These are phyloP conservation scores for Yueomyces sinensis DNA, from an alignment of 805 yeast genomes.

Conservation along the genomic window DNA sequence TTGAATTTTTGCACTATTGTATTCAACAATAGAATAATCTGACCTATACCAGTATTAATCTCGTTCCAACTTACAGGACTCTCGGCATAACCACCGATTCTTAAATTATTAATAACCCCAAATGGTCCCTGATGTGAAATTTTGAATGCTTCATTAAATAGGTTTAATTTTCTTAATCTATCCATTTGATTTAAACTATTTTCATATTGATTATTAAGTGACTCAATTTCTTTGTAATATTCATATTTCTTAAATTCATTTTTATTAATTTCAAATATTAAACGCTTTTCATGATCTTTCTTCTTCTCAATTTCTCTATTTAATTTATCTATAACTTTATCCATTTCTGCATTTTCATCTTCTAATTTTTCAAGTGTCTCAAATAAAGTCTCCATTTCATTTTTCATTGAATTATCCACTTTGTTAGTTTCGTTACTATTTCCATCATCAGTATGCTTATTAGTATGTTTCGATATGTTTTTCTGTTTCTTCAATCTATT, in stretches of 20 bases:
- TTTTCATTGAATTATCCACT: neutral
- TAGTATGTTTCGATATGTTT: constrained; percentile 31
- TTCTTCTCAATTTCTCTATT: constrained; percentile 35
- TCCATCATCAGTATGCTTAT: constrained; percentile 13
- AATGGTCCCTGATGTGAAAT: constrained; percentile 76
- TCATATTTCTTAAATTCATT: constrained; percentile 39
- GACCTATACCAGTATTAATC: constrained; percentile 85
- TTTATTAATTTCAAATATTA: constrained; percentile 34
- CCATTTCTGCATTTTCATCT: constrained; percentile 29
- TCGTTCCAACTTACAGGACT: constrained; percentile 76
- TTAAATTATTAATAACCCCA: constrained; percentile 76
- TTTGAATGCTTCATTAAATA: constrained; percentile 69
- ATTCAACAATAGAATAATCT: constrained; percentile 53
- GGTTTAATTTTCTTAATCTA: constrained; percentile 59
- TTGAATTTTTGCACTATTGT: constrained; percentile 48
- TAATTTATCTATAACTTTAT: constrained; percentile 30
- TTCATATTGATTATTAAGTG: constrained; percentile 50
- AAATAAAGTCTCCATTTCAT: constrained; percentile 10
- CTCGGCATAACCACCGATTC: constrained; percentile 58
- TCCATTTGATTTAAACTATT: constrained; percentile 54
- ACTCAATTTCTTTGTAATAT: constrained; percentile 42
- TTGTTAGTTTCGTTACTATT: neutral
- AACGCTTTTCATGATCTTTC: constrained; percentile 34
- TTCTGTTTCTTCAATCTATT: constrained; percentile 51
- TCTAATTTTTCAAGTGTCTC: constrained; percentile 18